phyloP scores from a whole-genome alignment of 805 yeast genomes.

The Kuraishia ogatae region DNA sequence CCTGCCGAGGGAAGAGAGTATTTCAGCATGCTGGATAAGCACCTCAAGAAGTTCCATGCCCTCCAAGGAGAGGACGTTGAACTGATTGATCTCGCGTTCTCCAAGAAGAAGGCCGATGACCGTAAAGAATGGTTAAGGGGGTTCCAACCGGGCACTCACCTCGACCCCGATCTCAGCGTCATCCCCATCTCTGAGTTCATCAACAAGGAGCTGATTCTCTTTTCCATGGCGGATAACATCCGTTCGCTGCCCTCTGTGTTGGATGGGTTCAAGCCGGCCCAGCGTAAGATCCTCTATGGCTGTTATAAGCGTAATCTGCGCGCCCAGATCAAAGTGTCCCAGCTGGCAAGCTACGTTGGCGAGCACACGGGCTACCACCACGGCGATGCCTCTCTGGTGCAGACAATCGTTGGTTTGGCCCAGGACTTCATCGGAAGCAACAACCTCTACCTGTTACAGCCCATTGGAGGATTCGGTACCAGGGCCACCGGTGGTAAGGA shows the following conservation, averaged over 20 bases:
- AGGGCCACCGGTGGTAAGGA: slow-evolving; percentile 97
- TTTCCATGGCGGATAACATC: slow-evolving; percentile 93
- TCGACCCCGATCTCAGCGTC: slow-evolving; percentile 65
- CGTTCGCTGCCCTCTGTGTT: slow-evolving; percentile 90
- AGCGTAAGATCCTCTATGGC: slow-evolving; percentile 85
- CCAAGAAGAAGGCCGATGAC: slow-evolving; percentile 92
- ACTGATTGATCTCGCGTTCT: slow-evolving; percentile 83
- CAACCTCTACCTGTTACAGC: slow-evolving; percentile 74
- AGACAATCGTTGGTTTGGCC: slow-evolving; percentile 88
- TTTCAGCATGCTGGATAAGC: slow-evolving; percentile 76
- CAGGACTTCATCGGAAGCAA: slow-evolving; percentile 93
- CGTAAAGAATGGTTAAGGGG: slow-evolving; percentile 94
- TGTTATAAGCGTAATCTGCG: slow-evolving; percentile 74
- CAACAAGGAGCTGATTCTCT: slow-evolving; percentile 88
- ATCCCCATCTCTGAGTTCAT: slow-evolving; percentile 93
- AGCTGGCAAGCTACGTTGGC: slow-evolving; percentile 81
- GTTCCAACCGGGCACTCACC: slow-evolving; percentile 85
- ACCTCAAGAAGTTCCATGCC: slow-evolving; percentile 77
- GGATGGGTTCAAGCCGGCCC: slow-evolving; percentile 97
- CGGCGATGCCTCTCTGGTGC: slow-evolving; percentile 83
- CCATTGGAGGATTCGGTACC: slow-evolving; percentile 95
- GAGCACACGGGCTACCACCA: slow-evolving; percentile 92
- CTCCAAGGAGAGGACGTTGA: slow-evolving; percentile 71
- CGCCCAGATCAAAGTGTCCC: slow-evolving; percentile 81
- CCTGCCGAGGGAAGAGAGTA: slow-evolving; percentile 80